A percentile compares a stretch with the other conserved stretches of the same genome.
Conservation (phyloP, 2,329 filamentous ascomycete species). For the Aspergillus tanneri region DNA sequence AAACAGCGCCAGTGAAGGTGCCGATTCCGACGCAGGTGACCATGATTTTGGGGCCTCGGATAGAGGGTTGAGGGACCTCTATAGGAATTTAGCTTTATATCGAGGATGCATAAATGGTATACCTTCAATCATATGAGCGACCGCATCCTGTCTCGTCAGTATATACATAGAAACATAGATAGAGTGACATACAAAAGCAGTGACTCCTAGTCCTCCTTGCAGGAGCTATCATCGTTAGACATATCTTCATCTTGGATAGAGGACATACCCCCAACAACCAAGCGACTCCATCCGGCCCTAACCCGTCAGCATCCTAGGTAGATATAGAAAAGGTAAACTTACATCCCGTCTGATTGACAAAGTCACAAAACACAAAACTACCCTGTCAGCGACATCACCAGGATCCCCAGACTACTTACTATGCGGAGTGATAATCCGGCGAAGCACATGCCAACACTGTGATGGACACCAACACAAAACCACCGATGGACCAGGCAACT, state of each 20-base stretch:
- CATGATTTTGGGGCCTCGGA: slow-evolving; percentile 65
- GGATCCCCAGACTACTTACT: slow-evolving; percentile 45
- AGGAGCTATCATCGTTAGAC: slow-evolving; percentile 30
- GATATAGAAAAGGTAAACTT: neutral
- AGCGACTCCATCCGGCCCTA: slow-evolving; percentile 60
- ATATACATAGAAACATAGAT: neutral
- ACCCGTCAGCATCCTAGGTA: slow-evolving; percentile 16
- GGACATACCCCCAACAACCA: slow-evolving; percentile 41
- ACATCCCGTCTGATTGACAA: slow-evolving; percentile 67
- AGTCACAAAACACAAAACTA: slow-evolving; percentile 57
- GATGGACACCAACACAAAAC: slow-evolving; percentile 68
- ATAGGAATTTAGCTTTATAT: neutral
- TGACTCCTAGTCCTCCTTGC: slow-evolving; percentile 53
- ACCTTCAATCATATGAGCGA: slow-evolving; percentile 47
- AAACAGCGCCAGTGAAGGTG: slow-evolving; percentile 61
- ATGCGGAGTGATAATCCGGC: slow-evolving; percentile 62
- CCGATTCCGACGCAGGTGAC: slow-evolving; percentile 63
- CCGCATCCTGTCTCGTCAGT: slow-evolving; percentile 31
- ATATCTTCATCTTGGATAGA: neutral
- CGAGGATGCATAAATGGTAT: neutral
- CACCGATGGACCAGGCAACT: slow-evolving; percentile 66
- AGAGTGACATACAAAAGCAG: slow-evolving; percentile 47
- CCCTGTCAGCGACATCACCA: slow-evolving; percentile 2
- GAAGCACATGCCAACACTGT: slow-evolving; percentile 65
- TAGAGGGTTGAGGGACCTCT: slow-evolving; percentile 44